These are phyloP conservation scores for Ascochyta fabae DNA, from an alignment of 2,329 filamentous ascomycete species.

Conservation along the genomic window DNA sequence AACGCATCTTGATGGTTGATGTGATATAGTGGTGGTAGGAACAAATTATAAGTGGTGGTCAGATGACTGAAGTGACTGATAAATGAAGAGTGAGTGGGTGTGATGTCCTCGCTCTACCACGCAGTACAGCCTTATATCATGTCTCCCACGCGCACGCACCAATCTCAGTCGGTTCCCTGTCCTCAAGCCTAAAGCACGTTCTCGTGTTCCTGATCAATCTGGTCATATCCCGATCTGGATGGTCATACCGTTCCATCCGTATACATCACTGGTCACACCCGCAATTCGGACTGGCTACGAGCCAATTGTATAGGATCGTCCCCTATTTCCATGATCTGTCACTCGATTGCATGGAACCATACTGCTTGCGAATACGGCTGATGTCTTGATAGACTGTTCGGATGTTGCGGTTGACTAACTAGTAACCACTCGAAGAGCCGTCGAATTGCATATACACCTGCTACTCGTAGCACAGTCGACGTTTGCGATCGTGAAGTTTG, in stretches of 20 bases:
- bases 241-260: background rate
- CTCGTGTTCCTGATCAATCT: constrained; percentile 2
- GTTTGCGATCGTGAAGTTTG: background rate
- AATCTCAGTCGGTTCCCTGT: background rate
- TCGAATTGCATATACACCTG: background rate
- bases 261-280: background rate
- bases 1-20: constrained; percentile 5
- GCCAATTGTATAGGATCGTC: background rate
- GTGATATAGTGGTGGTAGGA: background rate
- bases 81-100: background rate
- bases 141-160: background rate
- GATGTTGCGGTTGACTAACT: background rate
- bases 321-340: background rate
- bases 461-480: background rate
- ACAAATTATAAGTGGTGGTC: background rate
- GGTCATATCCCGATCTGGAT: background rate
- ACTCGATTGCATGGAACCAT: background rate
- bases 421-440: background rate
- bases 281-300: background rate
- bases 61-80: background rate
- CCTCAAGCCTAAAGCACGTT: background rate
- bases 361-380: background rate
- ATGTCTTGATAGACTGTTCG: background rate
- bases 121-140: constrained; percentile 12
- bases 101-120: background rate